These are phyloP conservation scores for Cadophora sp. DNA, from an alignment of 2,329 filamentous ascomycete species.

Conservation along the genomic window DNA sequence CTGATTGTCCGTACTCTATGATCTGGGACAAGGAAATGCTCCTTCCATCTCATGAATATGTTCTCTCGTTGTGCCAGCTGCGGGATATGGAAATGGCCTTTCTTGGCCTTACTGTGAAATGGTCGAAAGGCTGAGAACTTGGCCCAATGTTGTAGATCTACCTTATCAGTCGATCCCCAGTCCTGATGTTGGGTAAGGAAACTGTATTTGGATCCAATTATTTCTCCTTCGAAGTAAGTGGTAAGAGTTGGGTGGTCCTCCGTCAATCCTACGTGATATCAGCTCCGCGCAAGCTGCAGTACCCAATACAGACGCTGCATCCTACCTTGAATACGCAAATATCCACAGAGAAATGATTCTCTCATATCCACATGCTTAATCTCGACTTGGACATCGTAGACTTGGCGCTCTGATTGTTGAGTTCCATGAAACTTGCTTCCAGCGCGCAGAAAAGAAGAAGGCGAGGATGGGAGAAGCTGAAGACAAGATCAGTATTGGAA, in stretches of 20 bases:
- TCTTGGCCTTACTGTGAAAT: constrained; percentile 64
- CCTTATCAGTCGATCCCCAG: constrained; percentile 92
- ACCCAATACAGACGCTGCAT: background rate
- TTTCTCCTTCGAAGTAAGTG: constrained; percentile 98
- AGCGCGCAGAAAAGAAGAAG: constrained; percentile 84
- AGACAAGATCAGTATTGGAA: constrained; percentile 20
- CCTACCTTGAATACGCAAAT: constrained; percentile 90
- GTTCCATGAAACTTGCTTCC: constrained; percentile 90
- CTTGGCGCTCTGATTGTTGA: constrained; percentile 90
- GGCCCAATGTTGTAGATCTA: constrained; percentile 91
- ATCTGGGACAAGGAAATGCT: constrained; percentile 95
- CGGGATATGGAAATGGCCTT: constrained; percentile 65
- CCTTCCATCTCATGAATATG: constrained; percentile 99
- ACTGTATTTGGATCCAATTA: constrained; percentile 93
- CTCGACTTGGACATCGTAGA: constrained; percentile 95
- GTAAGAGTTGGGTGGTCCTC: constrained; percentile 97
- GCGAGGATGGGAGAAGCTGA: constrained; percentile 69
- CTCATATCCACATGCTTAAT: constrained; percentile 95
- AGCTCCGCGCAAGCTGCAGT: constrained; percentile 15
- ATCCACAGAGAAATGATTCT: constrained; percentile 94
- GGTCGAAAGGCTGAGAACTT: constrained; percentile 88
- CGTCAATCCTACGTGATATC: constrained; percentile 71
- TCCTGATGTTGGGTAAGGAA: constrained; percentile 88
- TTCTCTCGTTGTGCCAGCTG: constrained; percentile 83
- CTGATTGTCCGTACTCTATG: constrained; percentile 90